Evolutionary conservation across 2,329 filamentous ascomycete species (phyloP).

Genomic region (Botryotinia narcissicola): DNA sequence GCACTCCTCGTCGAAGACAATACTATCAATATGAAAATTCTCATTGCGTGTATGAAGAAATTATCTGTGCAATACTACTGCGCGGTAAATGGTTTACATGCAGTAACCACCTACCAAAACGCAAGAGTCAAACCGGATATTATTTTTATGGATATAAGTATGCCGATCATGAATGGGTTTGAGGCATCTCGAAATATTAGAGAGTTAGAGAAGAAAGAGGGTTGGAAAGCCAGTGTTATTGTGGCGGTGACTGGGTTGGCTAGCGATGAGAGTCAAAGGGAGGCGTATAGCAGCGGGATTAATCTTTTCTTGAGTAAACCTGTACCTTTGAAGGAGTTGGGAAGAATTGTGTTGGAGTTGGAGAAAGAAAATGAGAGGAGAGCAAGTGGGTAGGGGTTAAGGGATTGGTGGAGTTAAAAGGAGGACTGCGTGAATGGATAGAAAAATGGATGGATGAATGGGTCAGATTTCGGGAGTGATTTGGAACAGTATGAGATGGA

Average conservation of each 20-base stretch:
- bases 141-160: slow-evolving; percentile 52
- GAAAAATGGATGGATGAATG: not conserved
- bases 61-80: slow-evolving; percentile 33
- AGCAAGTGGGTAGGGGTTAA: not conserved
- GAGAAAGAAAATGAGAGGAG: not conserved
- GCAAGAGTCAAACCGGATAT: slow-evolving; percentile 33
- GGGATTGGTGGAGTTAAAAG: not conserved
- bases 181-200: slow-evolving; percentile 21
- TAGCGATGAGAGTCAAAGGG: slow-evolving; percentile 45
- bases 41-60: slow-evolving; percentile 26
- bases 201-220: slow-evolving; percentile 12
- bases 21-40: slow-evolving; percentile 39
- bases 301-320: slow-evolving; percentile 53
- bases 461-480: not conserved
- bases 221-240: slow-evolving; percentile 40
- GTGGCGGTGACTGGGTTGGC: slow-evolving; percentile 52
- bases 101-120: slow-evolving; percentile 17
- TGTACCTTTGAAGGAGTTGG: slow-evolving; percentile 32
- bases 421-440: not conserved
- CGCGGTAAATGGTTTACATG: slow-evolving; percentile 22
- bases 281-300: slow-evolving; percentile 50
- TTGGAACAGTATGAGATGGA: not conserved
- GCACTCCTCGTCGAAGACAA: slow-evolving; percentile 41
- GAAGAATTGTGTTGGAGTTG: not conserved
- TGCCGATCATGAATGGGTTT: slow-evolving; percentile 52